Conservation (phyloP, 176 grass and related monocot genomes). For the bread wheat (Triticum aestivum) region DNA sequence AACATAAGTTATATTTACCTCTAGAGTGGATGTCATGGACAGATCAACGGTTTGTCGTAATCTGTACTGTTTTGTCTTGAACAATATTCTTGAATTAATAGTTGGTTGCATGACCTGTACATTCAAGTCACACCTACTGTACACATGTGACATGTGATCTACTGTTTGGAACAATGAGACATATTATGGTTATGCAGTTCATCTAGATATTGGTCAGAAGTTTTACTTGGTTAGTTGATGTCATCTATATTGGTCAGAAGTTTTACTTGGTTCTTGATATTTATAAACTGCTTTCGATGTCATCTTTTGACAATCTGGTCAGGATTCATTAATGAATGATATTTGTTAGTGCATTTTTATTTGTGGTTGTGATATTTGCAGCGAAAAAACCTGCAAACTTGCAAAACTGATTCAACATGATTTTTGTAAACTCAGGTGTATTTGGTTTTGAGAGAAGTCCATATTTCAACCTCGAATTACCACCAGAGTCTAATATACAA, state of each 20-base stretch:
- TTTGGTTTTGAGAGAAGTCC: background rate
- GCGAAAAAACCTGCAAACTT: background rate
- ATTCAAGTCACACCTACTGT: background rate
- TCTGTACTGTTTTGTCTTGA: background rate
- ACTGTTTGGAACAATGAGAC: background rate
- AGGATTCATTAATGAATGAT: background rate
- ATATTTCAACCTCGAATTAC: too few relatives aligned
- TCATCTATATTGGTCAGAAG: background rate
- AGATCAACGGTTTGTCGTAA: background rate
- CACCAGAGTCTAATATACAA: too few relatives aligned
- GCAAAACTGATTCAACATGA: background rate
- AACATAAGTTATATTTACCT: background rate
- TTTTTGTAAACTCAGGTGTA: background rate
- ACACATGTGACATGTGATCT: background rate
- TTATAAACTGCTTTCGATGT: background rate
- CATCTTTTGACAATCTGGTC: background rate
- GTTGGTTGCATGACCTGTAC: background rate
- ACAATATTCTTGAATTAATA: background rate
- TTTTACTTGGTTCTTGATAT: background rate
- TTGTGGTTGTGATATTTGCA: background rate
- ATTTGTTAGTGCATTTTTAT: background rate
- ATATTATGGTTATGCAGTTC: background rate
- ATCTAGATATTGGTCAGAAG: conserved; percentile 1
- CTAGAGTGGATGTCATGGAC: background rate
- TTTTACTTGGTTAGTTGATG: background rate